Base-by-base conservation (phyloP, 768 basidiomycete species). In the Russula abietina region DNA sequence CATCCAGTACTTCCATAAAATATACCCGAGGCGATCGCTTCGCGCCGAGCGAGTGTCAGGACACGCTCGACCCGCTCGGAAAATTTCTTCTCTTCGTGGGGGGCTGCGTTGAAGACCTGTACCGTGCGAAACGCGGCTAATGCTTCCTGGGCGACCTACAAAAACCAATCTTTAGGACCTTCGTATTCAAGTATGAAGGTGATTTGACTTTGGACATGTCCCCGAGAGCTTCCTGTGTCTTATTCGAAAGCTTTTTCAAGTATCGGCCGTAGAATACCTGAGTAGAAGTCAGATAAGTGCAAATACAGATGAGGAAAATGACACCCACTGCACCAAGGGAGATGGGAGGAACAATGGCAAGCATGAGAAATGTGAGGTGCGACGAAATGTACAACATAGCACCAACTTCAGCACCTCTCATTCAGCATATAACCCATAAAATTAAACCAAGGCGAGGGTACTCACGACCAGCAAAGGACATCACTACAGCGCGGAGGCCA, bases 241-340 rank as follows among this genome's bases (percentile, higher is more conserved):
- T 78, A 69, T 91, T 93, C 8, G 92, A 92, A 3, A 99, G 82
- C 64, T 86, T 88, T 72, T 94, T 93, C 58, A 99, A 76, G 75
- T 98, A 99, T 14, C 94, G 85, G 66, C 96, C 95, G 69, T 99
- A 99, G 72, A 93, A 90, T 14, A 98, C 91, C 90, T 96, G 65
- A 57, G n/a, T 60, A 68, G 70, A 62, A 61, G 14, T 50, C 52
- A 38, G 58, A 55, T 46, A 67, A 17, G 72, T 65, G 12, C 17
- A 22, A 12, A 52, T 41, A n/a, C 1, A 36, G n/a, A 17, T 7
- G 58, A 62, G 50, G 12, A 28, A 67, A 60, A 49, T 64, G 72
- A 70, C 26, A 77, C 80, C 45, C 76, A 95, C 83, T 69, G 93
- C 87, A 67, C 91, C 91, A 58, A 93, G 78, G 26, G 91, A 91